Evolutionary conservation across 2,329 filamentous ascomycete genomes (phyloP).

Genomic region (Teratosphaeria viscida): DNA sequence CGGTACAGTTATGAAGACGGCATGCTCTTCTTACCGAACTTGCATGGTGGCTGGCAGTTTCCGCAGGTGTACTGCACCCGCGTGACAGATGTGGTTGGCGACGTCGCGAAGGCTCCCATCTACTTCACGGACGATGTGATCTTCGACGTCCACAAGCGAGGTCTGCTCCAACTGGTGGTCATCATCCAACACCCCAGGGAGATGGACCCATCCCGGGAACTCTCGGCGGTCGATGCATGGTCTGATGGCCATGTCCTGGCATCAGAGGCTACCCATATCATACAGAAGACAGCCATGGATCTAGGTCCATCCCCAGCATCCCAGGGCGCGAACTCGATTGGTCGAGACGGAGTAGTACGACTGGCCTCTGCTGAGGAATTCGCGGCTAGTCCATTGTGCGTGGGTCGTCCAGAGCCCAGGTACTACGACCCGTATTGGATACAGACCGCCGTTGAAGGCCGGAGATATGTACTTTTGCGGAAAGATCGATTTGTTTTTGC

Average conservation of each 20-base stretch:
- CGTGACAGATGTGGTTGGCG: not conserved
- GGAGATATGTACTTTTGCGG: not conserved
- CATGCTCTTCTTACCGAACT: not conserved
- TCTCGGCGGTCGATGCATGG: not conserved
- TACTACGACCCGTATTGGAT: not conserved
- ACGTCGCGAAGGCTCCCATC: not conserved
- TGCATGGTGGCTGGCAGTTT: not conserved
- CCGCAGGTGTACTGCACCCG: constrained; percentile 1
- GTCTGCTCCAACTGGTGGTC: constrained; percentile 1
- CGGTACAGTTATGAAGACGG: not conserved
- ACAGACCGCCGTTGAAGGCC: not conserved
- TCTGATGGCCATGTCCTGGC: not conserved
- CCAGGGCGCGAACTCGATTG: not conserved
- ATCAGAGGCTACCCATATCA: constrained; percentile 1
- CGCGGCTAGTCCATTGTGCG: not conserved
- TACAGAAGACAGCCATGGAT: not conserved
- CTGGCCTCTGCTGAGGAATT: not conserved
- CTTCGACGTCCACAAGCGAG: not conserved
- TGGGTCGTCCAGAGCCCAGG: not conserved
- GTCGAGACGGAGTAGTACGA: not conserved
- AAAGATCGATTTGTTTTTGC: constrained; percentile 1
- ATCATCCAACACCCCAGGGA: not conserved
- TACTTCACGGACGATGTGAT: constrained; percentile 3
- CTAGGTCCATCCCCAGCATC: not conserved
- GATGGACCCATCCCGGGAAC: not conserved